phyloP scores from a whole-genome alignment of 129 eudicot genomes.

The Logfia minima region DNA sequence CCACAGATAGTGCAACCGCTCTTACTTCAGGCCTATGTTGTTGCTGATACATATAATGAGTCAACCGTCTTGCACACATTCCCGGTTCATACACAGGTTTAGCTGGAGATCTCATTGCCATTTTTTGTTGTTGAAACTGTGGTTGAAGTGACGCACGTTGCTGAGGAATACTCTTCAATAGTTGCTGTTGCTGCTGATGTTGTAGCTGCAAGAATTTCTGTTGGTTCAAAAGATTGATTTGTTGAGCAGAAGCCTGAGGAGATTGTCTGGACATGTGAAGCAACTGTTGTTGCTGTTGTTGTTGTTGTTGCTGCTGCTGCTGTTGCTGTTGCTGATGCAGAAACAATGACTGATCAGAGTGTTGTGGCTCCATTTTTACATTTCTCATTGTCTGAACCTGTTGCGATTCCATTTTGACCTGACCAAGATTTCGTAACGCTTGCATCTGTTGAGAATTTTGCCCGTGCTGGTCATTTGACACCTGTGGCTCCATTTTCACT shows the following conservation, averaged over 20 bases:
- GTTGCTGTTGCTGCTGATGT: conserved; percentile 85
- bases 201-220: conserved; percentile 92
- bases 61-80: conserved; percentile 88
- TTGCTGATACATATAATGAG: conserved; percentile 97
- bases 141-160: conserved; percentile 72
- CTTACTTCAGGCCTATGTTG: conserved; percentile 98
- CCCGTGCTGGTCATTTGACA: conserved; percentile 52
- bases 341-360: conserved; percentile 64
- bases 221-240: conserved; percentile 72
- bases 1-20: conserved; percentile 5
- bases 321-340: conserved; percentile 75
- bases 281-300: conserved; percentile 71
- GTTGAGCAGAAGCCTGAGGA: conserved; percentile 87
- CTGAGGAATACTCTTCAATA: conserved; percentile 76
- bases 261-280: conserved; percentile 91
- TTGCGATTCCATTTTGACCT: conserved; percentile 83
- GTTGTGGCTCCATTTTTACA: conserved; percentile 87
- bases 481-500: conserved; percentile 83
- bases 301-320: conserved; percentile 65
- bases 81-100: conserved; percentile 94
- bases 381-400: conserved; percentile 73
- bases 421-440: conserved; percentile 65
- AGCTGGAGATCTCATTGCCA: conserved; percentile 72
- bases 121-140: conserved; percentile 69
- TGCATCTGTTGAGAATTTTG: conserved; percentile 70